phyloP scores from a whole-genome alignment of 1,284 basidiomycete species.

The Malassezia restricta region DNA sequence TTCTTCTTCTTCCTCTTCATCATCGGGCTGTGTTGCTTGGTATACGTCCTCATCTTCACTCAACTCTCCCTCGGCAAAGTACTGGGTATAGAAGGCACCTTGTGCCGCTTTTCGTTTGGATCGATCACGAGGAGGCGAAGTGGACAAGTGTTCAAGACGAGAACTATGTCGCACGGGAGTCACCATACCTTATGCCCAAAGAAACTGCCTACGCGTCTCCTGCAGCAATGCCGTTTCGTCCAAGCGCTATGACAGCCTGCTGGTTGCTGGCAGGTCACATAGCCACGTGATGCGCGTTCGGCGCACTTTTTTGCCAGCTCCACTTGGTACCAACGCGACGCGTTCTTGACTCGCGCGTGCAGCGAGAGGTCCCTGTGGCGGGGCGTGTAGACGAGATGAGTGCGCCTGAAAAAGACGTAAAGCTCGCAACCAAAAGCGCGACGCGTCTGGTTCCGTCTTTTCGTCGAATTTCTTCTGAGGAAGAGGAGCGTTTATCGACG shows the following conservation, averaged over 20 bases:
- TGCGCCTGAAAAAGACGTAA: not conserved
- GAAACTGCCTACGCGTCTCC: not conserved
- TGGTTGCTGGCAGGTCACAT: not conserved
- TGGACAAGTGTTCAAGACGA: not conserved
- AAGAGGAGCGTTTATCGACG: constrained; percentile 19
- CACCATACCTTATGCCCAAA: not conserved
- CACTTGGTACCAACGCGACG: too few species aligned
- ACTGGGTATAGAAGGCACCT: constrained; percentile 11
- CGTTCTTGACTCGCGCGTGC: too few species aligned
- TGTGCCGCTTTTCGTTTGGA: constrained; percentile 4
- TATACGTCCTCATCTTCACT: constrained; percentile 17
- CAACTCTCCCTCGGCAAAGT: constrained; percentile 15
- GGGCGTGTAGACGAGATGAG: not conserved
- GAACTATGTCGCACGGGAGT: constrained; percentile 1
- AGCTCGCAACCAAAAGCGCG: not conserved
- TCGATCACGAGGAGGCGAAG: constrained; percentile 5
- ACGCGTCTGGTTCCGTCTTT: constrained; percentile 21
- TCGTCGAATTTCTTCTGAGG: constrained; percentile 26
- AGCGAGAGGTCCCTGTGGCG: too few species aligned
- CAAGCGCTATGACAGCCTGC: not conserved
- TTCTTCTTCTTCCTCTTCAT: constrained; percentile 2
- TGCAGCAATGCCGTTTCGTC: not conserved
- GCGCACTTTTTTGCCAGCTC: too few species aligned
- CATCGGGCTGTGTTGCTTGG: constrained; percentile 15
- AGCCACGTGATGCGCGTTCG: too few species aligned